Conservation (phyloP, 169 alveolate genomes). For the Plasmodium malariae region DNA sequence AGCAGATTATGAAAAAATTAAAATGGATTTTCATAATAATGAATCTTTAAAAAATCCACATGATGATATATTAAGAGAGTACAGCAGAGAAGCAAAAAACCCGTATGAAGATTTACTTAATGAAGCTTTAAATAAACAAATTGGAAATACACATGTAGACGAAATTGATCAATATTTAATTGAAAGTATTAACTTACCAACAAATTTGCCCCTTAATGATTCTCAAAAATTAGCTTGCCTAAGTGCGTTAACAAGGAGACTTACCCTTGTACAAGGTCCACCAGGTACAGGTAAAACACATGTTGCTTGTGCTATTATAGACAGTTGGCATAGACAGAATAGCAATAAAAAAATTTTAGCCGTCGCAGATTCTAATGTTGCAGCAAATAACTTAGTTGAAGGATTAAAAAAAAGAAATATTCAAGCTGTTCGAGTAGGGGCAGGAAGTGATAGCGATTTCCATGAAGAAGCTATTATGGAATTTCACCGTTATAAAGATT, state of each 20-base stretch:
- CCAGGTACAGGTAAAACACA: conserved; percentile 91
- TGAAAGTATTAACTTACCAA: conserved; percentile 75
- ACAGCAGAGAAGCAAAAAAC: conserved; percentile 56
- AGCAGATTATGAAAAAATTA: conserved; percentile 45
- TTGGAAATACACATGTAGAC: conserved; percentile 61
- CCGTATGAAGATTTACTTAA: conserved; percentile 72
- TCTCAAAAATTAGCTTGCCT: conserved; percentile 82
- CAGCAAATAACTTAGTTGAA: conserved; percentile 86
- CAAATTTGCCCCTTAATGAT: conserved; percentile 80
- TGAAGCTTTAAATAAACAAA: conserved; percentile 69
- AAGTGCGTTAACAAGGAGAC: conserved; percentile 79
- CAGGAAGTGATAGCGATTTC: conserved; percentile 82
- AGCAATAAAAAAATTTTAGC: conserved; percentile 83
- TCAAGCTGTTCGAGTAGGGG: conserved; percentile 82
- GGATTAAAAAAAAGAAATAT: conserved; percentile 79
- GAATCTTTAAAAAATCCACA: conserved; percentile 34
- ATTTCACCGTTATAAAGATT: conserved; percentile 77
- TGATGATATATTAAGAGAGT: conserved; percentile 60
- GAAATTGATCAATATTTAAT: conserved; percentile 57
- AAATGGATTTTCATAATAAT: conserved; percentile 62
- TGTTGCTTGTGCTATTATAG: conserved; percentile 87
- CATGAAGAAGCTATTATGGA: conserved; percentile 85
- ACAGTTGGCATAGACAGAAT: conserved; percentile 79
- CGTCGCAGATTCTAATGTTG: conserved; percentile 88
- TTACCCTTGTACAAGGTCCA: conserved; percentile 88